Evolutionary conservation across 352 stramenopile species (phyloP), one percentile per base, ranked within the genome.

Genomic region (Phytophthora agathidicida): DNA sequence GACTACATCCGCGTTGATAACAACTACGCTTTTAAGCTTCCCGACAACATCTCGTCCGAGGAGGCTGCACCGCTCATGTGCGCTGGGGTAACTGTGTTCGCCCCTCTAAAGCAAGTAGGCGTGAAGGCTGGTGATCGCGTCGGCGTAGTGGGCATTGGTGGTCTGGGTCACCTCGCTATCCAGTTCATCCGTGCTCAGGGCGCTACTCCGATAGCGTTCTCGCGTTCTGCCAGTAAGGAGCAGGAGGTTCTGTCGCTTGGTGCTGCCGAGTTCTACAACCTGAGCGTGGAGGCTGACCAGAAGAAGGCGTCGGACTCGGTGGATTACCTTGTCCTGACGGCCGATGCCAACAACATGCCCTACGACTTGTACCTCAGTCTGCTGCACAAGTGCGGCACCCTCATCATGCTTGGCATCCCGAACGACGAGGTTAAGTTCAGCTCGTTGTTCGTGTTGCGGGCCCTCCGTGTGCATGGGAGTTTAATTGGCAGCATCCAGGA

Each of bases 321-420:
- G 3, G 50, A 50, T 30, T 59, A 19, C 30, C 39, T 59, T 2
- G 13, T 59, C 5, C 23, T 59, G 1, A 50, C 38, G 0, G 50
- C 50, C 5, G 38, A 50, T 23, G 37, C 38, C 20, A 44, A 33
- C 2, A 38, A 59, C 38, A 59, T 59, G 50, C 38, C 37, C n/a
- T 50, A 50, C 50, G 41, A 28, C 16, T n/a, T 59, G 47, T 56
- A 46, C 26, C 33, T 56, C 10, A 59, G 49, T 13, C 9, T 59
- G 5, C 8, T 43, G 13, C 49, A 10, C 1, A 59, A 59, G 20
- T 22, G 49, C 6, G 49, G 49, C 5, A 59, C 36, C 7, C 43
- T 59, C 14, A 59, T 59, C 38, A 59, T 50, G 49, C 19, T 59
- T 5, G 48, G 48, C 4, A 1, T 48, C 3, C 48, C 36, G 9